Evolutionary conservation across 306 rosid species (phyloP).

Genomic region (Fagus crenata): DNA sequence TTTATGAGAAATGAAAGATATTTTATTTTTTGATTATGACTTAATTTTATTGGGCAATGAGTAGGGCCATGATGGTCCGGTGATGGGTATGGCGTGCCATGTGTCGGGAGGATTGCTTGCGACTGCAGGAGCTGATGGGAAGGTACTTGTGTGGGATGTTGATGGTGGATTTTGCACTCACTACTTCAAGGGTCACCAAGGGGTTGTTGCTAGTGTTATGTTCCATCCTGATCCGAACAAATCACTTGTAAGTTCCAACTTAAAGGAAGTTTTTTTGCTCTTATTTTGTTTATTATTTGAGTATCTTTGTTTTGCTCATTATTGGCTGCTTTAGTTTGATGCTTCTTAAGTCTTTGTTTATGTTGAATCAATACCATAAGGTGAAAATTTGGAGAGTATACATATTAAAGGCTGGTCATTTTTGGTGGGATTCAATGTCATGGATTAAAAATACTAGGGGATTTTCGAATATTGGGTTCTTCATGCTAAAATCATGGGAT

Average conservation of each 20-base stretch:
- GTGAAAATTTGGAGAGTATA: background rate
- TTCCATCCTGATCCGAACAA: conserved; percentile 81
- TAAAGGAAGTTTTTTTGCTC: background rate
- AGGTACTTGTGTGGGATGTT: conserved; percentile 89
- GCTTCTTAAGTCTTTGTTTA: background rate
- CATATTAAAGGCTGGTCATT: background rate
- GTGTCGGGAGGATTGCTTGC: conserved; percentile 91
- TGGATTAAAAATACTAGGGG: background rate
- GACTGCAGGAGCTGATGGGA: conserved; percentile 92
- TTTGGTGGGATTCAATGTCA: background rate
- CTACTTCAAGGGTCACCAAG: conserved; percentile 79
- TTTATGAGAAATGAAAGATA: background rate
- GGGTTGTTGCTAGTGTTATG: conserved; percentile 73
- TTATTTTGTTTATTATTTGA: background rate
- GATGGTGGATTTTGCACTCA: conserved; percentile 95
- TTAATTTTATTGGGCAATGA: conserved; percentile 7
- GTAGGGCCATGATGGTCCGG: conserved; percentile 96
- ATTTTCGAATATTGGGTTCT: background rate
- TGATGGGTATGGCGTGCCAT: conserved; percentile 87
- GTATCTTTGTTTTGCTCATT: background rate
- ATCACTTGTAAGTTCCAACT: conserved; percentile 55
- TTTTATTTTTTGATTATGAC: background rate
- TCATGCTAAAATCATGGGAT: background rate
- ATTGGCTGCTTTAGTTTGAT: background rate
- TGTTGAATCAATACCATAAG: background rate